phyloP scores from a whole-genome alignment of 305 asterid genomes.

The Stenogyne calaminthoides region DNA sequence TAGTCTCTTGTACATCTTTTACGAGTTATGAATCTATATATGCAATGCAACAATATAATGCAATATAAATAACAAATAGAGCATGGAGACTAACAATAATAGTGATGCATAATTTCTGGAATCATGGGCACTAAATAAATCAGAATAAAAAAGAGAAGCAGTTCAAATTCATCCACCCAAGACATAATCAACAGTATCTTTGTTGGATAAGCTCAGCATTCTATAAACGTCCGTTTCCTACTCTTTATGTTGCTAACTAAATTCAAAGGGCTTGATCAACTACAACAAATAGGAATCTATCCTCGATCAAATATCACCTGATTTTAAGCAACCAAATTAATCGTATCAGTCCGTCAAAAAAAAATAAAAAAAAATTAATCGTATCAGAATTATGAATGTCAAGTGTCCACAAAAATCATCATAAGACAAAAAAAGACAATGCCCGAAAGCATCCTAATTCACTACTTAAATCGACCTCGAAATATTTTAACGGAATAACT shows the following conservation, averaged over 20 bases:
- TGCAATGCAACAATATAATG: no score
- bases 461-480: neutral
- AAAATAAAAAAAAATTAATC: no score
- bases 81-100: no score
- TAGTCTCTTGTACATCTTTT: no score
- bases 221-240: conserved; percentile 14
- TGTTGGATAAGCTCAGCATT: conserved; percentile 50
- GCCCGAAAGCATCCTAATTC: neutral
- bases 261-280: conserved; percentile 26
- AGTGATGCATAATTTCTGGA: no score
- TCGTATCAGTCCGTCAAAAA: no score
- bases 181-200: conserved; percentile 32
- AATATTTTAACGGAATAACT: neutral
- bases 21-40: no score
- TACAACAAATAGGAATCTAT: conserved; percentile 5
- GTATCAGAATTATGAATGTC: neutral
- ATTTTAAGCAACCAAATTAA: conserved; percentile 17
- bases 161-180: no score
- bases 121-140: no score
- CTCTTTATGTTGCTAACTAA: conserved; percentile 10
- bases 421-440: neutral
- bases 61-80: no score
- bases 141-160: no score
- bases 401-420: conserved; percentile 6
- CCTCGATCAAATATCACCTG: conserved; percentile 34